Base-by-base conservation (phyloP, 2,329 filamentous ascomycete genomes). In the Pseudogymnoascus destructans region DNA sequence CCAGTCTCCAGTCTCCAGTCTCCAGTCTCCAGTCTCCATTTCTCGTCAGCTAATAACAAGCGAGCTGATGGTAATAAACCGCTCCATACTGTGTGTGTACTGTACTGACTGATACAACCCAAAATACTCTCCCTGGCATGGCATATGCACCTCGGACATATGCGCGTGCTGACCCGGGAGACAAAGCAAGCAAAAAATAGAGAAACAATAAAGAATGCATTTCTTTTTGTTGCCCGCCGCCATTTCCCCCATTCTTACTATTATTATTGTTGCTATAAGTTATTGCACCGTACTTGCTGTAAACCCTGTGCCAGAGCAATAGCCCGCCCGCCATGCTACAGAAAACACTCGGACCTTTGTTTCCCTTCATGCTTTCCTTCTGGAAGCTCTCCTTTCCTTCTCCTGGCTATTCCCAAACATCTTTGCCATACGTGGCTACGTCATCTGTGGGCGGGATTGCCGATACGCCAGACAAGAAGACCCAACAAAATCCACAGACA, bases 121-220 rank as follows among this genome's bases (percentile, higher is more conserved):
- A 17, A 30, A 30, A 49, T 49, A 49, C 10, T 42, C 38, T n/a
- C n/a, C 11, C 36, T 19, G 42, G n/a, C 42, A 27, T 49, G 23
- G 21, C 42, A 49, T 49, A 49, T 49, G 42, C 42, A 46, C 21
- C 21, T 46, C 40, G 40, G 40, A 25, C 40, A 46, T 25, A 49
- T 49, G n/a, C n/a, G 38, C 38, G 42, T 3, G 21, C 23, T 49
- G 42, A 27, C 23, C 23, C 42, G 42, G 42, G n/a, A 49, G 4
- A 49, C 23, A 46, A 46, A 46, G 40, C 21, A 46, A 42, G 25
- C 7, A 49, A 46, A 46, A 25, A 17, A 17, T 27, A 40, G n/a
- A 38, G 15, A 49, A 27, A 49, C 42, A 49, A 49, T 49, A 49
- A 49, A 49, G 42, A 49, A 17, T 49, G 42, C 42, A 49, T 30